Evolutionary conservation across 2,329 filamentous ascomycete species (phyloP).

Genomic region (Diaporthe longicolla): DNA sequence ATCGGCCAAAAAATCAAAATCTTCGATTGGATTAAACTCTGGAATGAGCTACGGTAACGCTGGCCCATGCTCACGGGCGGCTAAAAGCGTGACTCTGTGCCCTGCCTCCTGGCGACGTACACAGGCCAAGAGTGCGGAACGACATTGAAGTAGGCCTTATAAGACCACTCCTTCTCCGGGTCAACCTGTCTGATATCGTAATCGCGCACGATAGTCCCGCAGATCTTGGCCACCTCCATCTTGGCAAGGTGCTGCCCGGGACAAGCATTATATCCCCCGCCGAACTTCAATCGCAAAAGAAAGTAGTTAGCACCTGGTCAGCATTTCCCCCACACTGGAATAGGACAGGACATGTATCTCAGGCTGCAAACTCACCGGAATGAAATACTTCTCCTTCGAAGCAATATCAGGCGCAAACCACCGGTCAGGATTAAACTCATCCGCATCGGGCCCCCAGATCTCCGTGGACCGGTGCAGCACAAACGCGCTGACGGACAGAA

Average conservation of each 20-base stretch:
- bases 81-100: not conserved
- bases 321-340: not conserved
- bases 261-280: conserved; percentile 26
- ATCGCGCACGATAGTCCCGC: conserved; percentile 17
- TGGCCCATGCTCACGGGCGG: not conserved
- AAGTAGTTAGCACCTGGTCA: not conserved
- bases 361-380: conserved; percentile 42
- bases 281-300: not conserved
- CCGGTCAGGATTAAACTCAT: conserved; percentile 45
- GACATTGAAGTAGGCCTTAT: conserved; percentile 47
- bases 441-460: conserved; percentile 46
- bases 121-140: conserved; percentile 47
- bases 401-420: conserved; percentile 44
- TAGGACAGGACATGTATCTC: not conserved
- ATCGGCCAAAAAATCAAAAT: too few relatives aligned
- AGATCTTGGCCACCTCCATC: conserved; percentile 30
- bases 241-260: conserved; percentile 21
- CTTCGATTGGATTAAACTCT: too few relatives aligned
- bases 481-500: conserved; percentile 46
- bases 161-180: conserved; percentile 46
- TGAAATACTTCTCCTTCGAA: conserved; percentile 45
- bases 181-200: conserved; percentile 46
- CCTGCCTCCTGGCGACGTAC: conserved; percentile 41
- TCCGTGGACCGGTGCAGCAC: conserved; percentile 49
- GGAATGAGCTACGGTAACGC: too few relatives aligned